A percentile compares a stretch with the other conserved stretches of the same genome.
phyloP scores from a whole-genome alignment of 2,329 filamentous ascomycete genomes.

The Ophiostoma ips region DNA sequence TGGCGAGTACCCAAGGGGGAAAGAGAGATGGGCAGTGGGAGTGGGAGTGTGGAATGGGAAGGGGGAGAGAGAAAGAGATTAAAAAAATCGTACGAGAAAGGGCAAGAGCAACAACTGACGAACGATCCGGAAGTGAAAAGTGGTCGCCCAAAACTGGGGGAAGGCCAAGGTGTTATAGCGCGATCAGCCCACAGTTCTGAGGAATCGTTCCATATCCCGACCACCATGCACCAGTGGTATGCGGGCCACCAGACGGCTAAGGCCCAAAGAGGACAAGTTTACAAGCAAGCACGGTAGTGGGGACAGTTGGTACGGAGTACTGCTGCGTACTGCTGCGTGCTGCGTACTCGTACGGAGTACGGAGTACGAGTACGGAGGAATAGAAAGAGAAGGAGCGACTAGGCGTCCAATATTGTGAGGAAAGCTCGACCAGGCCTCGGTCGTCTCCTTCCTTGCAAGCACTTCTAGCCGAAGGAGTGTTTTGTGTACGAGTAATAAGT shows the following conservation, averaged over 20 bases:
- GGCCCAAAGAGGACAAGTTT: background rate
- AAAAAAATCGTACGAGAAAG: conserved; percentile 12
- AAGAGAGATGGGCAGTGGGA: no score
- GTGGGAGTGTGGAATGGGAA: no score
- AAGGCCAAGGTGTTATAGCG: conserved; percentile 7
- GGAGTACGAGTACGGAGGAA: no score
- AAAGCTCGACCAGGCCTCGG: no score
- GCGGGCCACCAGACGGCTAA: background rate
- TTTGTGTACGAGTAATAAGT: no score
- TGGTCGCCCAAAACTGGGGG: conserved; percentile 2
- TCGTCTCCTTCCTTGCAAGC: no score
- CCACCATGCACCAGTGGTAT: conserved; percentile 4
- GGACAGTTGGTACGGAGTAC: background rate
- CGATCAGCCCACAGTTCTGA: conserved; percentile 13
- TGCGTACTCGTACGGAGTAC: no score
- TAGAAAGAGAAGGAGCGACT: background rate
- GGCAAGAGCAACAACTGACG: conserved; percentile 1
- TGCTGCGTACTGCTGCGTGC: no score
- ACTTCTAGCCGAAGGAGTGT: no score
- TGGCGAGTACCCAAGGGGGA: background rate
- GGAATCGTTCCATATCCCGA: conserved; percentile 13
- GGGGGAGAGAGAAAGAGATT: background rate
- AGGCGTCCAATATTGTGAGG: no score
- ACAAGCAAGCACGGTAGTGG: background rate
- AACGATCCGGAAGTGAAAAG: conserved; percentile 5